Evolutionary conservation across 2,329 filamentous ascomycete genomes (phyloP), one percentile per base, ranked within the genome.

Genomic region (Hypoxylon sp.): DNA sequence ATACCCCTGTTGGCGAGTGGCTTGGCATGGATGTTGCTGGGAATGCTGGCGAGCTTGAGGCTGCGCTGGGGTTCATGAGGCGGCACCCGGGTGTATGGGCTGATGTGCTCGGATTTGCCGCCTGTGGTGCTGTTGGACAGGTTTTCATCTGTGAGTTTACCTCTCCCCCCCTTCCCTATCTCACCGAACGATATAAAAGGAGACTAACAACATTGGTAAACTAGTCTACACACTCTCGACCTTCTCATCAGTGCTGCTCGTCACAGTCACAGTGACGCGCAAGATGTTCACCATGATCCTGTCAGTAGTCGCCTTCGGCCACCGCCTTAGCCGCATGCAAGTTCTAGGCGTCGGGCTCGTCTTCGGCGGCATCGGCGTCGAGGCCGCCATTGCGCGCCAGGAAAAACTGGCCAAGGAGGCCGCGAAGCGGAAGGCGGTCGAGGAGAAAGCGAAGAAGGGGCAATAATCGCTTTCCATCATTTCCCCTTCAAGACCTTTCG

Each of bases 221-320:
- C 25, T 32, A 90, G 88, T 97, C 84, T 94, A 97, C 81, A 98
- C 96, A 0, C 87, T 99, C 5, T 91, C 94, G 12, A 93, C 92
- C 52, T 99, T 98, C 81, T 96, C 92, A 8, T 96, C 91, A 8
- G 87, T 99, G 51, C 86, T 98, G 54, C 88, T 99, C 52, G 95
- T 98, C 45, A 98, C 96, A 3, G 94, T 99, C 2, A 99, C 94
- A 1, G 96, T 99, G 47, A 99, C 96, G 47, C 87, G 96, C 76
- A 99, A 99, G 83, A 99, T 99, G 96, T 87, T 98, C 78, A 98
- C 95, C 71, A 99, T 99, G 96, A 93, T 98, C 64, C 85, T 98
- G 54, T 97, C 93, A 57, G 96, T 99, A 27, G 84, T 98, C 65
- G 94, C 93, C 81, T 99, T 98, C 78, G 96, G 96, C 27, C 96